These are phyloP conservation scores for Candida parachauliodes DNA, from an alignment of 805 yeast species.

Conservation along the genomic window DNA sequence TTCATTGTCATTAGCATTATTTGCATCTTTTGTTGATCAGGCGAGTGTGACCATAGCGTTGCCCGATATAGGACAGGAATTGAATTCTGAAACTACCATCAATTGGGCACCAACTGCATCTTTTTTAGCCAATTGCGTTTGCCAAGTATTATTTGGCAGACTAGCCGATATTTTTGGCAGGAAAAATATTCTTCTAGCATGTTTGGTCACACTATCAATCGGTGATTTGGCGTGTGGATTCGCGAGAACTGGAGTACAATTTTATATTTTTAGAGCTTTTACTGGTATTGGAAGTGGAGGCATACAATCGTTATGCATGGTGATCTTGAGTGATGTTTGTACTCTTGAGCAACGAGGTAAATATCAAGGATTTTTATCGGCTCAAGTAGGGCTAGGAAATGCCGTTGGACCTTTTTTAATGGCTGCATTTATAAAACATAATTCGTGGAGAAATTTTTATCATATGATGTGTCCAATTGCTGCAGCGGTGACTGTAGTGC, in stretches of 20 bases:
- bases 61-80: slow-evolving; percentile 45
- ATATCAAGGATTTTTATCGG: slow-evolving; percentile 54
- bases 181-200: slow-evolving; percentile 39
- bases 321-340: slow-evolving; percentile 51
- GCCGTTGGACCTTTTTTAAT: slow-evolving; percentile 56
- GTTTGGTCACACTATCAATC: slow-evolving; percentile 36
- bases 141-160: slow-evolving; percentile 53
- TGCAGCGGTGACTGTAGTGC: slow-evolving; percentile 21
- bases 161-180: slow-evolving; percentile 55
- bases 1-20: slow-evolving; percentile 35
- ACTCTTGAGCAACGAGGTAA: slow-evolving; percentile 52
- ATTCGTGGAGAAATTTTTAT: slow-evolving; percentile 55
- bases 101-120: slow-evolving; percentile 60
- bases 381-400: slow-evolving; percentile 49
- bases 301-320: slow-evolving; percentile 47
- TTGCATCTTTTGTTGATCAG: slow-evolving; percentile 47
- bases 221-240: slow-evolving; percentile 51
- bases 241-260: slow-evolving; percentile 45
- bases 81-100: slow-evolving; percentile 45
- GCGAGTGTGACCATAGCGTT: slow-evolving; percentile 47
- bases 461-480: slow-evolving; percentile 45
- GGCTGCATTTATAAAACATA: slow-evolving; percentile 43
- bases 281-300: slow-evolving; percentile 60
- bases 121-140: slow-evolving; percentile 47
- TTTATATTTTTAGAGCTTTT: slow-evolving; percentile 50